A percentile compares a stretch with the other conserved stretches of the same genome.
Evolutionary conservation across 805 yeast genomes (phyloP).

Genomic region (Sugiyamaella marilandica): DNA sequence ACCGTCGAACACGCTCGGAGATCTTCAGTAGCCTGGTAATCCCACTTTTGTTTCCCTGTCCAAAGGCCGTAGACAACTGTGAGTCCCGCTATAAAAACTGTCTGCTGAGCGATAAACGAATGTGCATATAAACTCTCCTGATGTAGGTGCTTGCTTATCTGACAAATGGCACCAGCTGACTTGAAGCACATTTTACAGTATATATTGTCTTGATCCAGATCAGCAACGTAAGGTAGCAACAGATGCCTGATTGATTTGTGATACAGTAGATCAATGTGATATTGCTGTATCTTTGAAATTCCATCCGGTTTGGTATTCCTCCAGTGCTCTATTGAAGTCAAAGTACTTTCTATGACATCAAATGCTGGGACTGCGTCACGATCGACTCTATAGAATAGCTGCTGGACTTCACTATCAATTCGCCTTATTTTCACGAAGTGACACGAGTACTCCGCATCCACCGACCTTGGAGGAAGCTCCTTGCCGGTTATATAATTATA

Average conservation of each 20-base stretch:
- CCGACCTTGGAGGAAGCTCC: neutral
- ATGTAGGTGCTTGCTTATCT: slow-evolving; percentile 6
- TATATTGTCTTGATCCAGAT: neutral
- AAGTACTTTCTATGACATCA: neutral
- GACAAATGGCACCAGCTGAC: slow-evolving; percentile 11
- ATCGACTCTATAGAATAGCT: slow-evolving; percentile 46
- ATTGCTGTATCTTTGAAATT: slow-evolving; percentile 7
- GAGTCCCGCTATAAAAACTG: slow-evolving; percentile 10
- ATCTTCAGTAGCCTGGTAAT: slow-evolving; percentile 7
- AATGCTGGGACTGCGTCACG: slow-evolving; percentile 6
- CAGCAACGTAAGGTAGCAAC: slow-evolving; percentile 6
- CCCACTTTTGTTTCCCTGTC: slow-evolving; percentile 12
- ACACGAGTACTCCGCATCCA: slow-evolving; percentile 39
- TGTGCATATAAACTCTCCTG: slow-evolving; percentile 13
- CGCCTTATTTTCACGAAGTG: slow-evolving; percentile 64
- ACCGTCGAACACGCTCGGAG: slow-evolving; percentile 14
- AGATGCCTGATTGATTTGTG: slow-evolving; percentile 10
- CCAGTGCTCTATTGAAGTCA: slow-evolving; percentile 6
- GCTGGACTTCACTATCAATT: slow-evolving; percentile 72
- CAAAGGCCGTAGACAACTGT: slow-evolving; percentile 12
- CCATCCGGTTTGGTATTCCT: slow-evolving; percentile 3
- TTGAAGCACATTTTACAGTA: slow-evolving; percentile 5
- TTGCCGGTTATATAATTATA: neutral
- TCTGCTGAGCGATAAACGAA: slow-evolving; percentile 11
- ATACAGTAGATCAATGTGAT: slow-evolving; percentile 10